These are phyloP conservation scores for Talaromyces sp. DNA, from an alignment of 2,329 filamentous ascomycete genomes.

Conservation along the genomic window DNA sequence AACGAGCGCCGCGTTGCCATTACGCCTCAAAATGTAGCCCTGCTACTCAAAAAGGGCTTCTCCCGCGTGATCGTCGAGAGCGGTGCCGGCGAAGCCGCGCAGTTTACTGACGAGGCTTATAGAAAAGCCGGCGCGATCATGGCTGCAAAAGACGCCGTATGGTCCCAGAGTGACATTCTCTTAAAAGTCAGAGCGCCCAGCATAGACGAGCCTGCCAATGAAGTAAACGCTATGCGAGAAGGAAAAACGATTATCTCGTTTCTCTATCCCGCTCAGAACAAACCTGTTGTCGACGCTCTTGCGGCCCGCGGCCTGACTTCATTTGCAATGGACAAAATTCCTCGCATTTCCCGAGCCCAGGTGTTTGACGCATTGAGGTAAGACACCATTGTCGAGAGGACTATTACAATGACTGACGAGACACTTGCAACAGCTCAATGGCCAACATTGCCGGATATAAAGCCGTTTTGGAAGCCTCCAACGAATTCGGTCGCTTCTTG, in stretches of 20 bases:
- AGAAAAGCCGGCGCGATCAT: conserved; percentile 72
- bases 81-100: conserved; percentile 71
- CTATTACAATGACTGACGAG: conserved; percentile 1
- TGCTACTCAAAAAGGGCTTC: conserved; percentile 83
- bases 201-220: conserved; percentile 50
- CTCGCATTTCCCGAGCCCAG: conserved; percentile 82
- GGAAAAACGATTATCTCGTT: conserved; percentile 77
- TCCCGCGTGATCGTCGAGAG: conserved; percentile 71
- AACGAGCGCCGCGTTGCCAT: conserved; percentile 79
- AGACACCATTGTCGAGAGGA: not conserved
- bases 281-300: conserved; percentile 67
- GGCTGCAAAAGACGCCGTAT: conserved; percentile 65
- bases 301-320: conserved; percentile 66
- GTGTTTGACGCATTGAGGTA: conserved; percentile 72
- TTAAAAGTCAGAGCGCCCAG: conserved; percentile 78
- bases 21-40: conserved; percentile 75
- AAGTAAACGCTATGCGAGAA: conserved; percentile 63
- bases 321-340: conserved; percentile 92
- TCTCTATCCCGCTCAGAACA: conserved; percentile 77
- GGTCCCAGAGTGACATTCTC: conserved; percentile 70
- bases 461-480: conserved; percentile 82
- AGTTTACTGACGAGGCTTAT: conserved; percentile 74
- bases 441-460: conserved; percentile 94
- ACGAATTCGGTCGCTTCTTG: conserved; percentile 81
- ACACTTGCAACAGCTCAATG: conserved; percentile 63